These are phyloP conservation scores for Primulina eburnea DNA, from an alignment of 257 asterid genomes.

Conservation along the genomic window DNA sequence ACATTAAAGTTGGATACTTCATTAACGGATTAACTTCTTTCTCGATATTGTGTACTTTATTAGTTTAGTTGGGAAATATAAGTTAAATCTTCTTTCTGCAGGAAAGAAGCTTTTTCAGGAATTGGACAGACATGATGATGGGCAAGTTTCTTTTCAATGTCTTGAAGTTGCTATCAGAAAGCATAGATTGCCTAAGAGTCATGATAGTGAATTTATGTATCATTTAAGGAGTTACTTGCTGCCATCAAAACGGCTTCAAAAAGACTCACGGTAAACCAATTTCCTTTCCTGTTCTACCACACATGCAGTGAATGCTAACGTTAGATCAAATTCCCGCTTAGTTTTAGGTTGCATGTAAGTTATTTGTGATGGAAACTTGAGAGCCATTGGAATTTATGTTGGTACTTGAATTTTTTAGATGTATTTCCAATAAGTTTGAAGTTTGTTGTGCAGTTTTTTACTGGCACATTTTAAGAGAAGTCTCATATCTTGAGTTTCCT, in stretches of 20 bases:
- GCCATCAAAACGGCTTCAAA: slow-evolving; percentile 93
- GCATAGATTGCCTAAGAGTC: slow-evolving; percentile 86
- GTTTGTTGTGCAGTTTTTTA: neutral
- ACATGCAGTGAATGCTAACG: neutral
- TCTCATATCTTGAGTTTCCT: neutral
- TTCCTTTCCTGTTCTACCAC: slow-evolving; percentile 5
- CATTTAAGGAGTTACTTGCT: slow-evolving; percentile 87
- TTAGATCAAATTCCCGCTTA: neutral
- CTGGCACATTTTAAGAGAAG: neutral
- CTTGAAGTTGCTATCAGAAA: slow-evolving; percentile 86
- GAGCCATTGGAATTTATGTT: neutral
- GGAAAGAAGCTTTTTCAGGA: slow-evolving; percentile 91
- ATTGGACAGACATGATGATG: slow-evolving; percentile 96
- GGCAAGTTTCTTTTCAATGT: slow-evolving; percentile 87
- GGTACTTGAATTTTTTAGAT: neutral
- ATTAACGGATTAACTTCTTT: too few species aligned
- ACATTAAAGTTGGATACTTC: slow-evolving; percentile 3
- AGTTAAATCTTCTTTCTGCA: slow-evolving; percentile 33
- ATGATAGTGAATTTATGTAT: slow-evolving; percentile 81
- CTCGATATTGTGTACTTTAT: too few species aligned
- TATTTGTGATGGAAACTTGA: neutral
- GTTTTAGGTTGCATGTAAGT: neutral
- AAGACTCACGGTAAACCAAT: slow-evolving; percentile 80
- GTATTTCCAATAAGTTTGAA: neutral
- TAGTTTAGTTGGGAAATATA: neutral